Conservation (phyloP, 2,329 filamentous ascomycete species). For the Plenodomus tracheiphilus region DNA sequence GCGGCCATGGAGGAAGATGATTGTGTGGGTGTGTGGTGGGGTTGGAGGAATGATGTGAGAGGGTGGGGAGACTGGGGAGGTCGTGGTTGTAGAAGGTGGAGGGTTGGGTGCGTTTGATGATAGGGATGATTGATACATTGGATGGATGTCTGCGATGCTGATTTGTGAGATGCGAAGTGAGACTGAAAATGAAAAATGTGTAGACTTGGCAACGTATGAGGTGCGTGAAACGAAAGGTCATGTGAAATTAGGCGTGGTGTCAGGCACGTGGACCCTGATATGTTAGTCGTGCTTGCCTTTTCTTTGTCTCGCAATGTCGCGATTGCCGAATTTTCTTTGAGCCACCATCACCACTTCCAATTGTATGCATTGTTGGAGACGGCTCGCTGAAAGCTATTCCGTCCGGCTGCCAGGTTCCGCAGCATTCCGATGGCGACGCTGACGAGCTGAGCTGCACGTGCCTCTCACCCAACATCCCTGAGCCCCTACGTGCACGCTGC, state of each 20-base stretch:
- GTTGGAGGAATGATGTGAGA: slow-evolving; percentile 6
- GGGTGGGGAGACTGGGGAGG: neutral
- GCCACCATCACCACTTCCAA: neutral
- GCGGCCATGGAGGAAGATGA: slow-evolving; percentile 54
- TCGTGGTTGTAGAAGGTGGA: neutral
- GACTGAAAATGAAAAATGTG: neutral
- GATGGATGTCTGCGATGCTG: too few relatives aligned
- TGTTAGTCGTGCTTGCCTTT: neutral
- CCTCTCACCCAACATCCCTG: neutral
- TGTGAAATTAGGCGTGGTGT: neutral
- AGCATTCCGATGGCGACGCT: neutral
- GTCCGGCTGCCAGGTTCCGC: neutral
- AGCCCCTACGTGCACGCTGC: too few relatives aligned
- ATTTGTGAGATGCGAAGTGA: too few relatives aligned
- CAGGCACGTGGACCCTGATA: neutral
- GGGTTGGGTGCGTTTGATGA: neutral
- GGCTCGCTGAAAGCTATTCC: neutral
- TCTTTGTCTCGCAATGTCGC: neutral
- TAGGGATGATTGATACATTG: neutral
- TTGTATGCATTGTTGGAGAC: neutral
- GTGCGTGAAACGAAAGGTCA: neutral
- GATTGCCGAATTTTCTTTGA: neutral
- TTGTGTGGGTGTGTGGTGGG: slow-evolving; percentile 48
- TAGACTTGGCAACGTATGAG: neutral
- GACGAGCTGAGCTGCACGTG: neutral